Evolutionary conservation across 1,139 yeast species (phyloP), one percentile per base, ranked within the genome.

Genomic region (Kazachstania sp.): DNA sequence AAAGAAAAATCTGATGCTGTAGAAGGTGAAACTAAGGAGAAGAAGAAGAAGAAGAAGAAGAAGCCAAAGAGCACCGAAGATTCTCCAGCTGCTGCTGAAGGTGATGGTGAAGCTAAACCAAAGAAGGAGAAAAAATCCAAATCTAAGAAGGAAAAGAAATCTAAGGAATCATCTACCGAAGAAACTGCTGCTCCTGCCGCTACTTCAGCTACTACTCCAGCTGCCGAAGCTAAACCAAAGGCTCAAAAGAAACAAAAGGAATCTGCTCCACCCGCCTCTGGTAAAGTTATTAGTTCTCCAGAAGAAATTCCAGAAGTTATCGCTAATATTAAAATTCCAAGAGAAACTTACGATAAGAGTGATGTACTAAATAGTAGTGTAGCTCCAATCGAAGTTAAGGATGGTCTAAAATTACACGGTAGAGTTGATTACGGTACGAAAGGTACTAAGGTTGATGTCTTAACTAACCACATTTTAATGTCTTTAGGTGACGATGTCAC

Each of bases 351-450:
- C 19, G 52, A 50, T 40, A 34, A 44, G 30, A 49, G 53, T 31
- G 11, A 42, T 15, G 35, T 45, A n/a, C 12, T 30, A 38, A 28
- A 37, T 15, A 29, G 44, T 19, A 45, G 43, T 9, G 46, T 41
- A n/a, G 36, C 36, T 13, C 53, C 46, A 29, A n/a, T n/a, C 15
- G 41, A 38, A n/a, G 41, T 8, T 36, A 23, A 30, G n/a, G 45
- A 44, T 18, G 45, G 34, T n/a, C 47, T 41, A n/a, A 48, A 51
- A 20, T 39, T 53, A 16, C 52, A 44, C 29, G 38, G 43, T 4
- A 50, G 58, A 44, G 37, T 46, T 8, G 58, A 55, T 39, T 55
- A 55, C 39, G 58, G 57, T 48, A 49, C 57, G n/a, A 52, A 48
- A 19, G 58, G 58, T 47, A 52, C 56, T 12, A 45, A 47, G 15